Percentiles rank a stretch among this genome's conserved stretches.
phyloP scores from a whole-genome alignment of 257 asterid species.

The Anisodus tanguticus region DNA sequence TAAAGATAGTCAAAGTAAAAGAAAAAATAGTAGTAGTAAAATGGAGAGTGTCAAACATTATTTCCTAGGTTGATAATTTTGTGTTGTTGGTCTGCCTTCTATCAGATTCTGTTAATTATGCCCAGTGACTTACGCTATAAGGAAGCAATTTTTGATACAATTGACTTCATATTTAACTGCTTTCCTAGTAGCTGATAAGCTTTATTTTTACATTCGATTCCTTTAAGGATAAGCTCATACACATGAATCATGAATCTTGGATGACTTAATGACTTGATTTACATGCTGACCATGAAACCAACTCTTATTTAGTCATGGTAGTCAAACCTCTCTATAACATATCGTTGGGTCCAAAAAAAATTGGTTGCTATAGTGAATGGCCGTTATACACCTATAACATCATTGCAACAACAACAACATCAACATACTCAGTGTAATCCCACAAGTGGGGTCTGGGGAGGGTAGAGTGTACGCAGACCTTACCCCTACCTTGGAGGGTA shows the following conservation, averaged over 20 bases:
- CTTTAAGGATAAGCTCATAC: background rate
- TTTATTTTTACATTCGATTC: background rate
- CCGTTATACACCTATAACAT: too few relatives aligned
- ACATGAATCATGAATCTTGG: background rate
- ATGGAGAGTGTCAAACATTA: slow-evolving; percentile 10
- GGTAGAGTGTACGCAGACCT: too few relatives aligned
- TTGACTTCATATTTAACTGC: background rate
- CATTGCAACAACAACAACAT: too few relatives aligned
- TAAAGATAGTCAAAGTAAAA: too few relatives aligned
- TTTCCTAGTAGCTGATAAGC: background rate
- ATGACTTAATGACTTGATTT: background rate
- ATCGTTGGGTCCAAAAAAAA: too few relatives aligned
- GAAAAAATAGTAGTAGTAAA: too few relatives aligned
- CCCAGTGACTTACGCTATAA: background rate
- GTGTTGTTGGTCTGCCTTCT: background rate
- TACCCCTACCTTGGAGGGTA: too few relatives aligned
- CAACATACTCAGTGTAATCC: too few relatives aligned
- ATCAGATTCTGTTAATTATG: background rate
- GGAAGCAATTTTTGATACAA: background rate
- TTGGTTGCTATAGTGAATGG: too few relatives aligned
- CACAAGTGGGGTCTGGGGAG: too few relatives aligned
- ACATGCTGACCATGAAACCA: background rate
- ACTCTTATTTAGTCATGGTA: background rate
- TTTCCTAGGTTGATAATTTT: background rate
- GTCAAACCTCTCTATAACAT: too few relatives aligned